phyloP scores from a whole-genome alignment of 352 stramenopile species.

The Globisporangium acanthophoron region DNA sequence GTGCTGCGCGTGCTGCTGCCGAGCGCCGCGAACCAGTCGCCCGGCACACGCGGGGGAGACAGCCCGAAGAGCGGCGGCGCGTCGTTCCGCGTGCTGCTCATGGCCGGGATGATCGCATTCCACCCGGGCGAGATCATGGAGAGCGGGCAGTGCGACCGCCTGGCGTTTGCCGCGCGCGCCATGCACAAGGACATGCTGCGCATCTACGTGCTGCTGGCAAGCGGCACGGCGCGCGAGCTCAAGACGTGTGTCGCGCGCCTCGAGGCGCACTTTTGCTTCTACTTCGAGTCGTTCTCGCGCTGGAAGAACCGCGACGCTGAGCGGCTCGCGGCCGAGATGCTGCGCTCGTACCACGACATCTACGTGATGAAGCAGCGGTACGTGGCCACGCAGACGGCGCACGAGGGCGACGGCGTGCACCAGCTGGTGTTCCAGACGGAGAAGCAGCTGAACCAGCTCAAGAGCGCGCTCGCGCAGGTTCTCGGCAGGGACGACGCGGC shows the following conservation, averaged over 20 bases:
- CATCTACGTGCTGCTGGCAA: constrained; percentile 26
- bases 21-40: constrained; percentile 9
- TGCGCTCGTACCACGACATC: constrained; percentile 50
- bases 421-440: constrained; percentile 55
- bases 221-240: constrained; percentile 29
- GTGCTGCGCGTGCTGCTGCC: constrained; percentile 52
- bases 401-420: constrained; percentile 43
- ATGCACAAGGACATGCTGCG: constrained; percentile 35
- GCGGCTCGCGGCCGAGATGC: constrained; percentile 40
- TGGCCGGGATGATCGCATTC: constrained; percentile 68
- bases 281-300: constrained; percentile 54
- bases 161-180: constrained; percentile 39
- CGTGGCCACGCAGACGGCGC: constrained; percentile 18
- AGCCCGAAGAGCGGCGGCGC: constrained; percentile 8
- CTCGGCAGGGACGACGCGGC: constrained; percentile 38
- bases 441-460: constrained; percentile 50
- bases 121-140: constrained; percentile 68
- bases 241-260: constrained; percentile 35
- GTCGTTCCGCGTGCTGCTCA: constrained; percentile 58
- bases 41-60: not conserved
- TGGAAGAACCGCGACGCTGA: constrained; percentile 64
- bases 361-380: constrained; percentile 44
- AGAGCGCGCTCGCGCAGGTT: constrained; percentile 44
- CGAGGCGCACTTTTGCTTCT: constrained; percentile 58
- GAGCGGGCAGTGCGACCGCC: constrained; percentile 25